phyloP scores from a whole-genome alignment of 208 protist genomes.

The Trichomonas vaginalis region DNA sequence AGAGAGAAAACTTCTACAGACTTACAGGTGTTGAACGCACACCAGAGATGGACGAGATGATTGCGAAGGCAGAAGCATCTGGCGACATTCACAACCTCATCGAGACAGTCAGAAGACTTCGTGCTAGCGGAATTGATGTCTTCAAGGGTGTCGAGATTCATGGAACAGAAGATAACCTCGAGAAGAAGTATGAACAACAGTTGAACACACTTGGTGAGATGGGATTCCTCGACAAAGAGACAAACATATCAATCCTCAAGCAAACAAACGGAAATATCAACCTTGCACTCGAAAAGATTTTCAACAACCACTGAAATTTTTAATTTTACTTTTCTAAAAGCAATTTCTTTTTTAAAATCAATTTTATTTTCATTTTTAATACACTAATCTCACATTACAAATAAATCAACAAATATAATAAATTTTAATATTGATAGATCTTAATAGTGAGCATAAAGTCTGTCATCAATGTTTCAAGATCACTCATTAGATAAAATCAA shows the following conservation, averaged over 20 bases:
- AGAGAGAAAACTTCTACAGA: neutral
- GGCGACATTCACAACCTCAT: neutral
- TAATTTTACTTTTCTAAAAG: too few species aligned
- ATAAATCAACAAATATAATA: too few species aligned
- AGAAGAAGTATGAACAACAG: neutral
- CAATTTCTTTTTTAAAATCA: too few species aligned
- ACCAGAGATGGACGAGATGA: neutral
- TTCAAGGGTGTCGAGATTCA: neutral
- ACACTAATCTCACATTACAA: too few species aligned
- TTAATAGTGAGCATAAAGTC: too few species aligned
- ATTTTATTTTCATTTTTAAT: too few species aligned
- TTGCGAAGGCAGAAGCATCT: neutral
- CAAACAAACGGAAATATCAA: neutral
- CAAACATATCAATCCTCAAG: neutral
- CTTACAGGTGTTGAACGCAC: neutral
- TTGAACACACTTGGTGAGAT: neutral
- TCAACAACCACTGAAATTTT: neutral
- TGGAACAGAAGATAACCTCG: neutral
- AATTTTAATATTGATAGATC: too few species aligned
- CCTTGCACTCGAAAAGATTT: neutral
- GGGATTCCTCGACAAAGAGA: neutral
- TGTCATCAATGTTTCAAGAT: too few species aligned
- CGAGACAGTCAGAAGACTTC: neutral
- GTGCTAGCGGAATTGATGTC: neutral
- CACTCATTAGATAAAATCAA: too few species aligned